Base-by-base conservation (phyloP, 1,284 basidiomycete genomes). In the Puccinia polysora region DNA sequence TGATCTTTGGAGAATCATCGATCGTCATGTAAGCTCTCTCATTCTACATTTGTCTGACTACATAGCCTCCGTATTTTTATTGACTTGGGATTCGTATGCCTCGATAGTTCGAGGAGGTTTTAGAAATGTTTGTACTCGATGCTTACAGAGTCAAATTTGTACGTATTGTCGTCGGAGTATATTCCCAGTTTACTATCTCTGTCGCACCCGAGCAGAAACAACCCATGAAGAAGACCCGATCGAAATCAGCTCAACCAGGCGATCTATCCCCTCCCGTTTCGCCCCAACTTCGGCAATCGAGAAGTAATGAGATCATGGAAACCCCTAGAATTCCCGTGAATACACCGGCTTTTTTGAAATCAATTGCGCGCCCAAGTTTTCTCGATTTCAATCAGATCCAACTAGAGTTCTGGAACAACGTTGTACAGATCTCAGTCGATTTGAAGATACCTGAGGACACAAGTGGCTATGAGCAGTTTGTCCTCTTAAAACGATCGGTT, bases 1-100 rank as follows among this genome's bases (percentile, higher is more conserved):
- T 5, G 53, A 56, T 34, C 34, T 56, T n/a, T 56, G 53, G 53
- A 34, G 32, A 56, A 34, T 56, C 3, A n/a, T 56, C 8, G 53
- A 56, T 5, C 2, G 28, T 20, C 53, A 56, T 30, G 53, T 56
- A 20, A 34, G 53, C 23, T 6, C 5, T 18, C 4, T 15, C 32
- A 34, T 56, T 36, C 4, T 36, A 4, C 3, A 49, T 5, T 23
- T 15, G 45, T 14, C 25, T 53, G 28, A 4, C 14, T 5, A 15
- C 4, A 6, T 28, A n/a, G n/a, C n/a, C 52, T 32, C 12, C 6
- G 2, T n/a, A 6, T 20, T 56, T 15, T 20, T 2, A 7, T 28
- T 52, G 15, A 30, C 49, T 20, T 25, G 1, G 20, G 7, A 15
- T 32, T 30, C 6, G 28, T 32, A 53, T n/a, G 3, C 23, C 14